phyloP scores from a whole-genome alignment of 805 yeast species.

The Candida maltosa region DNA sequence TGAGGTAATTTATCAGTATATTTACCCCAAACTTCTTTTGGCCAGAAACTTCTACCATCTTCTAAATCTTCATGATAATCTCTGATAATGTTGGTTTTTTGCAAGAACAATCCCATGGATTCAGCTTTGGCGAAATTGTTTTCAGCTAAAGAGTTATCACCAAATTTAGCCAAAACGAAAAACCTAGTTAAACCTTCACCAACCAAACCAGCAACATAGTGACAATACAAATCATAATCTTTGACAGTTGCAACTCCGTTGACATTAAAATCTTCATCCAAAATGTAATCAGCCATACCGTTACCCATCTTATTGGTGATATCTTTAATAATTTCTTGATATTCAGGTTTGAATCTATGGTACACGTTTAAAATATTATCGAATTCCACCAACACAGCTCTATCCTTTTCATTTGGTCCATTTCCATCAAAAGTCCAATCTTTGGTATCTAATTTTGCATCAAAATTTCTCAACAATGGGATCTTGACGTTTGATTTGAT shows the following conservation, averaged over 20 bases:
- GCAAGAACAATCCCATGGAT: conserved; percentile 93
- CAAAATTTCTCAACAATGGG: conserved; percentile 68
- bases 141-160: conserved; percentile 45
- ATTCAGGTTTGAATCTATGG: conserved; percentile 67
- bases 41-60: conserved; percentile 96
- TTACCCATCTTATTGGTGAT: conserved; percentile 88
- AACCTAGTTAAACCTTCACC: conserved; percentile 92
- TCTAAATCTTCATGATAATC: conserved; percentile 89
- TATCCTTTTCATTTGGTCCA: conserved; percentile 76
- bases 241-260: conserved; percentile 74
- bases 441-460: conserved; percentile 53
- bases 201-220: conserved; percentile 95
- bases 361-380: conserved; percentile 66
- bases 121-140: conserved; percentile 60
- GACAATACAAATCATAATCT: conserved; percentile 90
- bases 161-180: conserved; percentile 72
- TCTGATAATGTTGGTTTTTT: conserved; percentile 93
- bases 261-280: conserved; percentile 71
- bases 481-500: conserved; percentile 68
- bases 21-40: conserved; percentile 86
- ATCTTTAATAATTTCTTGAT: conserved; percentile 74
- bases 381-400: conserved; percentile 78
- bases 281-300: conserved; percentile 94
- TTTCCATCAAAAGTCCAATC: conserved; percentile 83
- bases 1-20: conserved; percentile 65